These are phyloP conservation scores for Chaetoscypha palmicola DNA, from an alignment of 2,329 filamentous ascomycete genomes.

Conservation along the genomic window DNA sequence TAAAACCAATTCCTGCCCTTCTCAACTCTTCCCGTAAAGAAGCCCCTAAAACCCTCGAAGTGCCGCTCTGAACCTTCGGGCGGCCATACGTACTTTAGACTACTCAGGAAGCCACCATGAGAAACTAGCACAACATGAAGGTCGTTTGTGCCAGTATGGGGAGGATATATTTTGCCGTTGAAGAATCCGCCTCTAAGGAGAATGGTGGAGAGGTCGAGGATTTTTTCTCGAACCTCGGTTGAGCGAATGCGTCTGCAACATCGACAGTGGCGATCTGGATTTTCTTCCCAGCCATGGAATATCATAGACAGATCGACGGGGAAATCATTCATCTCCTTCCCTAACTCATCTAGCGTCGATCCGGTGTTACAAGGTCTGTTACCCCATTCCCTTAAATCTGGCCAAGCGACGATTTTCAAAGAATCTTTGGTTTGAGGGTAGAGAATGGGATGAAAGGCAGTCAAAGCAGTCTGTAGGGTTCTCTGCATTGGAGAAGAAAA, in stretches of 20 bases:
- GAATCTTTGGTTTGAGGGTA: not conserved
- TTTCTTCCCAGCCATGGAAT: not conserved
- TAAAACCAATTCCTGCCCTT: not conserved
- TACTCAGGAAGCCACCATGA: not conserved
- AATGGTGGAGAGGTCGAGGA: not conserved
- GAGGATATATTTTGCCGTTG: not conserved
- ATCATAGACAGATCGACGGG: not conserved
- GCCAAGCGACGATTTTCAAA: not conserved
- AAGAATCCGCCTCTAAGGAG: not conserved
- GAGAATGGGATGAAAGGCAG: not conserved
- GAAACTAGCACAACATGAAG: not conserved
- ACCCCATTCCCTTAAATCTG: not conserved
- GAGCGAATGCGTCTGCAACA: not conserved
- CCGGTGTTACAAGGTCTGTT: constrained; percentile 1
- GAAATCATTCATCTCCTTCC: not conserved
- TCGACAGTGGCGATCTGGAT: not conserved
- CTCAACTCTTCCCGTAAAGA: too few relatives aligned
- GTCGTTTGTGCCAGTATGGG: not conserved
- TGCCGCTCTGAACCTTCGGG: too few relatives aligned
- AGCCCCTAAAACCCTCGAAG: too few relatives aligned
- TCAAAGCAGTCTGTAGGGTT: constrained; percentile 1
- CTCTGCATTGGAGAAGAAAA: not conserved
- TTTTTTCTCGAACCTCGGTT: not conserved
- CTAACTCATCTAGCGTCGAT: not conserved
- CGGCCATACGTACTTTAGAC: not conserved